Conservation (phyloP, 2,329 filamentous ascomycete genomes). For the Catunica adiposa region DNA sequence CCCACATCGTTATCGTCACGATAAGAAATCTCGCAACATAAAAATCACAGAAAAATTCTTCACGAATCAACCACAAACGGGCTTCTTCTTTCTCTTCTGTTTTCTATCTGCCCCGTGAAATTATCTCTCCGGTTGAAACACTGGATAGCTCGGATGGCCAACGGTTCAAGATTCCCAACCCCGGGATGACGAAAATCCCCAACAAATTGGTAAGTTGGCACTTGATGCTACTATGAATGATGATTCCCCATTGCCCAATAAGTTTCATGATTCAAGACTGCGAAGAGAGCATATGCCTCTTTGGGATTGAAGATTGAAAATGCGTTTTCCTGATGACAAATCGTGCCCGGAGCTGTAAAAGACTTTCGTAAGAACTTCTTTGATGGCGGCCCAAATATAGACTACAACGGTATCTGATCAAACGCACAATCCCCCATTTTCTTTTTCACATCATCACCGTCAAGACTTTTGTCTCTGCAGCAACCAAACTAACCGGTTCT, state of each 20-base stretch:
- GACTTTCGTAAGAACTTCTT: constrained; percentile 15
- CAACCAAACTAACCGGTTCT: not conserved
- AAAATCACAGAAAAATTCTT: not conserved
- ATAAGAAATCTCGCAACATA: constrained; percentile 1
- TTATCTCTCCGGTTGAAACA: constrained; percentile 5
- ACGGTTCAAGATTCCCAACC: constrained; percentile 9
- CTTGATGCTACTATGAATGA: no score
- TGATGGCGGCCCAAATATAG: constrained; percentile 35
- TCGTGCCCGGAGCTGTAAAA: constrained; percentile 18
- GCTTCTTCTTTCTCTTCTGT: not conserved
- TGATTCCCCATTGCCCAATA: no score
- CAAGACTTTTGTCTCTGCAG: not conserved
- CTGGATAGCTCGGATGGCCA: constrained; percentile 11
- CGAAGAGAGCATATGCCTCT: not conserved
- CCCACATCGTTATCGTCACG: constrained; percentile 4
- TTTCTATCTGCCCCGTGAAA: not conserved
- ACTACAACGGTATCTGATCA: constrained; percentile 96
- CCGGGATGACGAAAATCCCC: constrained; percentile 10
- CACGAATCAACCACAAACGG: not conserved
- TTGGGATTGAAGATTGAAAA: not conserved
- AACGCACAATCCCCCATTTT: constrained; percentile 19
- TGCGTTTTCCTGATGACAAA: constrained; percentile 42
- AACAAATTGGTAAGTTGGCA: constrained; percentile 5
- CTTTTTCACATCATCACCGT: not conserved
- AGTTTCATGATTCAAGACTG: no score